Evolutionary conservation across 352 stramenopile species (phyloP).

Genomic region (Globisporangium takayamanum): DNA sequence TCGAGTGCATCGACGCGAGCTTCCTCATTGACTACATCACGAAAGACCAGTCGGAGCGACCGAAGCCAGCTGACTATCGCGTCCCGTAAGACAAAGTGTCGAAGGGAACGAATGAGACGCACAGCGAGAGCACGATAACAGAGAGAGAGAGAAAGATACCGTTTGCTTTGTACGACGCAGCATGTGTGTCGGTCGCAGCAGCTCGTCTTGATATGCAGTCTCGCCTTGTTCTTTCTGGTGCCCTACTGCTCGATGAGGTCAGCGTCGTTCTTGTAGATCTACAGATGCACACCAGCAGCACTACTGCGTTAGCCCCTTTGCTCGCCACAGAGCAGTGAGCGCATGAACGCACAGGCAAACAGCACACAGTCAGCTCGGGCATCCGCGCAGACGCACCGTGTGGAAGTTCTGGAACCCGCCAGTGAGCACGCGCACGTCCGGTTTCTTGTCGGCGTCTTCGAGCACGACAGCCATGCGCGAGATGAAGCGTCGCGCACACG

Average conservation of each 20-base stretch:
- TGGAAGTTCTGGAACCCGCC: conserved; percentile 69
- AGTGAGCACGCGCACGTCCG: conserved; percentile 57
- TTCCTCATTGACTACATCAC: conserved; percentile 86
- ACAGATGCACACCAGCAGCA: neutral
- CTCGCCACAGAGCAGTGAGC: no score
- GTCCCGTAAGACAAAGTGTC: conserved; percentile 8
- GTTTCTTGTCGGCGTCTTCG: conserved; percentile 35
- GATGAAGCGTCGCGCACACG: conserved; percentile 73
- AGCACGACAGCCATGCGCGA: conserved; percentile 48
- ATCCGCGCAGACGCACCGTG: conserved; percentile 22
- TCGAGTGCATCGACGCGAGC: conserved; percentile 67
- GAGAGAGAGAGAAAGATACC: neutral
- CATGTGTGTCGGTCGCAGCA: no score
- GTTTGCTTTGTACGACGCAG: neutral
- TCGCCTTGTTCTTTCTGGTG: neutral
- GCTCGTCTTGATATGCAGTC: neutral
- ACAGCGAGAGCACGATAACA: neutral
- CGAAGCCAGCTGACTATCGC: conserved; percentile 42
- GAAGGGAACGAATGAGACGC: neutral
- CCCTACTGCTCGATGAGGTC: conserved; percentile 15
- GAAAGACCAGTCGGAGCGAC: conserved; percentile 61
- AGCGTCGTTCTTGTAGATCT: conserved; percentile 20
- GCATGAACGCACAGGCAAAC: neutral
- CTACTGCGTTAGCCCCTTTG: neutral
- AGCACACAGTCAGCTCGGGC: neutral